A percentile compares a stretch with the other conserved stretches of the same genome.
Conservation (phyloP, 2,329 filamentous ascomycete genomes). For the Diaporthe australafricana region DNA sequence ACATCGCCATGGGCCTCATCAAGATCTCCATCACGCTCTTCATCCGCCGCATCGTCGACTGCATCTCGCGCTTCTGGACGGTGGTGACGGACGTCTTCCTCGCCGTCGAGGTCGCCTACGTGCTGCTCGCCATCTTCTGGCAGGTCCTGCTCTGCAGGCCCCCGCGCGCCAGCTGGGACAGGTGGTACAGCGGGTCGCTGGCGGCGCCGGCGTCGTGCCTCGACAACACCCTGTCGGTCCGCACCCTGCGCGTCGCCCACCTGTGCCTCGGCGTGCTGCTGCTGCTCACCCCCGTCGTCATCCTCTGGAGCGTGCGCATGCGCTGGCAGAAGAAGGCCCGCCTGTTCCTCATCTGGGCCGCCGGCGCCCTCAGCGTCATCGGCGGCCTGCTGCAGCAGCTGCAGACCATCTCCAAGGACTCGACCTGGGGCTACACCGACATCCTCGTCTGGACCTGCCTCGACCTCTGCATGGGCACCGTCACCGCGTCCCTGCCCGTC, state of each 20-base stretch:
- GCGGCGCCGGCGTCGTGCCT: slow-evolving; percentile 40
- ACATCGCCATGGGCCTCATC: slow-evolving; percentile 47
- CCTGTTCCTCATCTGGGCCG: slow-evolving; percentile 47
- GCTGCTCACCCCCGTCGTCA: slow-evolving; percentile 48
- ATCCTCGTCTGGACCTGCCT: slow-evolving; percentile 47
- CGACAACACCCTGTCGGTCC: slow-evolving; percentile 38
- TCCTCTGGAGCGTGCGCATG: slow-evolving; percentile 50
- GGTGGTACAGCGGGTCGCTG: slow-evolving; percentile 41
- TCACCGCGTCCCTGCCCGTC: slow-evolving; percentile 49
- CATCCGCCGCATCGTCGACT: slow-evolving; percentile 49
- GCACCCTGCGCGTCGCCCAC: slow-evolving; percentile 46
- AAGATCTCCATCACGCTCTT: slow-evolving; percentile 52
- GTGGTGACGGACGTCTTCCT: slow-evolving; percentile 48
- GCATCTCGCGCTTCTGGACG: slow-evolving; percentile 45
- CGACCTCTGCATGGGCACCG: slow-evolving; percentile 47
- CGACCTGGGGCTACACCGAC: slow-evolving; percentile 44
- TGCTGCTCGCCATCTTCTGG: slow-evolving; percentile 46
- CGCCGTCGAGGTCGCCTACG: slow-evolving; percentile 43
- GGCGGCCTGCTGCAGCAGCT: slow-evolving; percentile 47
- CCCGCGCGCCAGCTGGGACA: slow-evolving; percentile 43
- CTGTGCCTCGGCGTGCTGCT: slow-evolving; percentile 49
- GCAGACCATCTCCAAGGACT: slow-evolving; percentile 37
- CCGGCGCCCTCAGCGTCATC: slow-evolving; percentile 47
- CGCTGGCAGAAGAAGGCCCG: slow-evolving; percentile 44
- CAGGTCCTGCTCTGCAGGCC: slow-evolving; percentile 46